These are phyloP conservation scores for Rhexocercosporidium sp. DNA, from an alignment of 2,329 filamentous ascomycete genomes.

Conservation along the genomic window DNA sequence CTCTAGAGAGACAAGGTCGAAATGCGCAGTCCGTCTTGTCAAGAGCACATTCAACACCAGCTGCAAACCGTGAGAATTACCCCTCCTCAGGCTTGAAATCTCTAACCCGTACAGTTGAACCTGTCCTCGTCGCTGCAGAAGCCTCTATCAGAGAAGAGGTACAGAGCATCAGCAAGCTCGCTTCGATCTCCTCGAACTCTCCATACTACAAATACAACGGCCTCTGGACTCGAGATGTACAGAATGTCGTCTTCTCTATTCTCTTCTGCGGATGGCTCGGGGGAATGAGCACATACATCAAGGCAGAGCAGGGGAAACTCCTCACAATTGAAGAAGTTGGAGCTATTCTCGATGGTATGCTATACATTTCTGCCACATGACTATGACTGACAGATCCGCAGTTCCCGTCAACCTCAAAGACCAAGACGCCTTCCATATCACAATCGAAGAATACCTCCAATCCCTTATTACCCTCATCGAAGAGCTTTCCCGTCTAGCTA, in stretches of 20 bases:
- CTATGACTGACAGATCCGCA: constrained; percentile 44
- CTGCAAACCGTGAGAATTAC: constrained; percentile 58
- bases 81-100: background rate
- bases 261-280: constrained; percentile 77
- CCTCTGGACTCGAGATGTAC: constrained; percentile 83
- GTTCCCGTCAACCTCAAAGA: constrained; percentile 93
- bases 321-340: constrained; percentile 90
- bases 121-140: constrained; percentile 73
- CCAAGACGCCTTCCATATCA: constrained; percentile 88
- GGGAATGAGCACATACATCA: constrained; percentile 63
- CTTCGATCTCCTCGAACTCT: constrained; percentile 76
- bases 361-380: background rate
- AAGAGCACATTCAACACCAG: constrained; percentile 85
- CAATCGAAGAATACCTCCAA: constrained; percentile 95
- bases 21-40: constrained; percentile 84
- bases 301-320: constrained; percentile 66
- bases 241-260: constrained; percentile 71
- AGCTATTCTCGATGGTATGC: constrained; percentile 67
- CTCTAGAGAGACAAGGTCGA: constrained; percentile 82
- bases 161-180: constrained; percentile 71
- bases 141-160: constrained; percentile 74
- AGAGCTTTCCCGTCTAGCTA: constrained; percentile 87
- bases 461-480: constrained; percentile 86
- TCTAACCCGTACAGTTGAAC: constrained; percentile 57
- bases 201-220: constrained; percentile 97